phyloP scores from a whole-genome alignment of 345 rosid genomes.

The Leavenworthia alabamica region DNA sequence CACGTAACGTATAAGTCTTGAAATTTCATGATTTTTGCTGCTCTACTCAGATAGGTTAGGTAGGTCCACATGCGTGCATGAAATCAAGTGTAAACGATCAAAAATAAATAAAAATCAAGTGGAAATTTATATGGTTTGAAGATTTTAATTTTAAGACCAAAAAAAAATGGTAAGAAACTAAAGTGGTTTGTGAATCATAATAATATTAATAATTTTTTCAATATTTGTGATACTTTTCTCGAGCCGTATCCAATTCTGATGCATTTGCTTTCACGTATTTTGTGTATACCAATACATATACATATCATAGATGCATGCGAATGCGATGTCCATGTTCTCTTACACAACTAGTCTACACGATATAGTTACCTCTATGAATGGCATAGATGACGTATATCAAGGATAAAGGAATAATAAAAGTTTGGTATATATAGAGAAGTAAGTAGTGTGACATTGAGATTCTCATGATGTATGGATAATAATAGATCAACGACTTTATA shows the following conservation, averaged over 20 bases:
- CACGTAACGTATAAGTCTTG: conserved; percentile 26
- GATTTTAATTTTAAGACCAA: too few species aligned
- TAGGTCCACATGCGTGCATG: conserved; percentile 29
- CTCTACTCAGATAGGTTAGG: conserved; percentile 26
- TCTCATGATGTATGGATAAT: conserved; percentile 12
- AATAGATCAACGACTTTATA: conserved; percentile 29
- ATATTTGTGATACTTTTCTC: conserved; percentile 25
- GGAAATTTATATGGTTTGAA: too few species aligned
- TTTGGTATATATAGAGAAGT: conserved; percentile 3
- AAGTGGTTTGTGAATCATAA: background rate
- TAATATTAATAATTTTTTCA: conserved; percentile 16
- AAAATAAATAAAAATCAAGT: background rate
- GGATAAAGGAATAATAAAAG: conserved; percentile 12
- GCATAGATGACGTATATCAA: conserved; percentile 13
- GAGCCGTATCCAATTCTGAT: conserved; percentile 28
- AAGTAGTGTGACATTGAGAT: conserved; percentile 31
- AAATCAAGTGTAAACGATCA: conserved; percentile 25
- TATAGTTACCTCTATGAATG: background rate
- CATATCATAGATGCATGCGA: too few species aligned
- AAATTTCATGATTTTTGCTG: conserved; percentile 21
- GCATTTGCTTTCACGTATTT: conserved; percentile 24
- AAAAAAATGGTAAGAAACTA: too few species aligned
- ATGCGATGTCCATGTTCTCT: background rate
- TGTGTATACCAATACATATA: conserved; percentile 2
- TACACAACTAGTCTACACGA: background rate